Percentiles rank a stretch among this genome's conserved stretches.
Evolutionary conservation across 257 asterid genomes (phyloP).

Genomic region (Solanum ahanhuiri): DNA sequence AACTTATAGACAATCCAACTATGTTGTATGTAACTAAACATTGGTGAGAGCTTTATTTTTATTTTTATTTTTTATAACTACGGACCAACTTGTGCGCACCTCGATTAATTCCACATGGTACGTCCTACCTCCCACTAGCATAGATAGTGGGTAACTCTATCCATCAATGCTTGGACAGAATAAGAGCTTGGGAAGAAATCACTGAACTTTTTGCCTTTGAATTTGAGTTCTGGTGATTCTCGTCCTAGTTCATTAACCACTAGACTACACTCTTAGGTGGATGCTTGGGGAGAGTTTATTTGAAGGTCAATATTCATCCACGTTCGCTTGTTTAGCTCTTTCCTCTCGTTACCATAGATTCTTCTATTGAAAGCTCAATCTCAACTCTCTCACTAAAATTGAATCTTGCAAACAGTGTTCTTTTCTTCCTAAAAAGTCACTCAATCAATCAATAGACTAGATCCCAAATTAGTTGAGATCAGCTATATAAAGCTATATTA

Average conservation of each 20-base stretch:
- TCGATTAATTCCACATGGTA: background rate
- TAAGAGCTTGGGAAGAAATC: background rate
- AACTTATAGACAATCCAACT: background rate
- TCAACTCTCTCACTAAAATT: background rate
- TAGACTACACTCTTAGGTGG: background rate
- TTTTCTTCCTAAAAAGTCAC: background rate
- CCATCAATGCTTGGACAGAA: background rate
- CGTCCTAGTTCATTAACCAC: background rate
- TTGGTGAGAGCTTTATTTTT: background rate
- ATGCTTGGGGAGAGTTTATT: background rate
- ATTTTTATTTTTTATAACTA: too few species aligned
- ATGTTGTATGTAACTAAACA: background rate
- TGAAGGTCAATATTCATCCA: background rate
- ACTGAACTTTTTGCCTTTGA: background rate
- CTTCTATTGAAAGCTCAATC: background rate
- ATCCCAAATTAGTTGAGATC: background rate
- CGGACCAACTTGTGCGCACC: background rate
- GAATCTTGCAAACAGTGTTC: background rate
- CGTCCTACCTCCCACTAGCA: background rate
- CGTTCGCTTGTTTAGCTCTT: background rate
- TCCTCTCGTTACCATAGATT: background rate
- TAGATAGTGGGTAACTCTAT: background rate
- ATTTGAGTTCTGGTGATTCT: background rate
- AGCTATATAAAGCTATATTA: background rate
- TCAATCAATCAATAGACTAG: background rate